These are phyloP conservation scores for Sequoia sempervirens DNA, from an alignment of 75 land plant genomes.

Conservation along the genomic window DNA sequence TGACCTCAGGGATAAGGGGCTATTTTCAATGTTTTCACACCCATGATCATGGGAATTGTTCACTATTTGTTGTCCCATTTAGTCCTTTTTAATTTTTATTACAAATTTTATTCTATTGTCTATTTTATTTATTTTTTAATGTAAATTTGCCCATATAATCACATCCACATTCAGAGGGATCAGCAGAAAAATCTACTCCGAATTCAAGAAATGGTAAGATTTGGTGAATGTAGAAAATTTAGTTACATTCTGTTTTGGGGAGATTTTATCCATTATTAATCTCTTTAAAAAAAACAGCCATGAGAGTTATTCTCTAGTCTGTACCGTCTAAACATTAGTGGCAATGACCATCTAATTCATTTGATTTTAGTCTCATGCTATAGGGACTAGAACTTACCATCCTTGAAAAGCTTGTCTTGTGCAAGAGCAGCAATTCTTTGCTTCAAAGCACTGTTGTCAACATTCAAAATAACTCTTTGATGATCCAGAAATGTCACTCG, in stretches of 20 bases:
- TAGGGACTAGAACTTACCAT: constrained; percentile 42
- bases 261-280: neutral
- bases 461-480: constrained; percentile 70
- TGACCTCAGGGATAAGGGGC: neutral
- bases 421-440: constrained; percentile 84
- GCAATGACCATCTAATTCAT: neutral
- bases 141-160: neutral
- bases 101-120: neutral
- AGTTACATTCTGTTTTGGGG: neutral
- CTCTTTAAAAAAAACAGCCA: neutral
- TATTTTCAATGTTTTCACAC: neutral
- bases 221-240: neutral
- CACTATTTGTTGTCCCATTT: neutral
- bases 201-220: neutral
- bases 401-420: constrained; percentile 88
- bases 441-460: constrained; percentile 83
- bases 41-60: neutral
- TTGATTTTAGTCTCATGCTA: neutral
- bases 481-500: constrained; percentile 89
- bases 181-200: neutral
- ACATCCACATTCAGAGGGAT: neutral
- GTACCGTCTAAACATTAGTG: neutral
- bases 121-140: neutral
- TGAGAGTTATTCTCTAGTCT: neutral
- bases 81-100: neutral